Percentiles rank a stretch among this genome's conserved stretches.
These are phyloP conservation scores for Stenogyne calaminthoides DNA, from an alignment of 305 asterid genomes.

Conservation along the genomic window DNA sequence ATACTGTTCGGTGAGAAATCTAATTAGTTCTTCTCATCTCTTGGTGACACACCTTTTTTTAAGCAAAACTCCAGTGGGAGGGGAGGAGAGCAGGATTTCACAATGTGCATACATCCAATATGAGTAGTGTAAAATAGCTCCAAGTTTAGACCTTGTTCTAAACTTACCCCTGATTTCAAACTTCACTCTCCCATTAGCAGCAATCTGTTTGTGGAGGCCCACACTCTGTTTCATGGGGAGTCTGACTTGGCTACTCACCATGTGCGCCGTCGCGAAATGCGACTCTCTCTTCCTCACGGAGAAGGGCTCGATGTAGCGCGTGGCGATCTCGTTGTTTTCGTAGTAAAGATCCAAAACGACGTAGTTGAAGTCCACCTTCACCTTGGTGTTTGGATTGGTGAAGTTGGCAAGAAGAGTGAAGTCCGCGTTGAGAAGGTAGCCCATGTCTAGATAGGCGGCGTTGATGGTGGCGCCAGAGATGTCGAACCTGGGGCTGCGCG, in stretches of 20 bases:
- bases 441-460: slow-evolving; percentile 96
- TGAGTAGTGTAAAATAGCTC: slow-evolving; percentile 69
- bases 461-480: slow-evolving; percentile 66
- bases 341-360: slow-evolving; percentile 67
- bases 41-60: slow-evolving; percentile 60
- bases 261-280: slow-evolving; percentile 58
- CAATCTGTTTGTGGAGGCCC: slow-evolving; percentile 60
- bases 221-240: slow-evolving; percentile 47
- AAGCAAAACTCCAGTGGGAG: slow-evolving; percentile 84
- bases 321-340: slow-evolving; percentile 50
- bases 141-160: slow-evolving; percentile 66
- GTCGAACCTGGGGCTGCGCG: slow-evolving; percentile 78
- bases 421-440: slow-evolving; percentile 78
- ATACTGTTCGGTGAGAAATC: too few relatives aligned
- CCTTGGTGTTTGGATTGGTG: slow-evolving; percentile 86
- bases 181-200: slow-evolving; percentile 53
- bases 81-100: slow-evolving; percentile 59
- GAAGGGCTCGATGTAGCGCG: slow-evolving; percentile 64
- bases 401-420: slow-evolving; percentile 77
- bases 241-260: slow-evolving; percentile 77
- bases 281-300: slow-evolving; percentile 53
- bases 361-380: slow-evolving; percentile 69
- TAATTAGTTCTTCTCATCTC: slow-evolving; percentile 36
- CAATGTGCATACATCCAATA: slow-evolving; percentile 76
- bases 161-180: slow-evolving; percentile 68